Base-by-base conservation (phyloP, 2,329 filamentous ascomycete genomes). In the Canariomyces notabilis region DNA sequence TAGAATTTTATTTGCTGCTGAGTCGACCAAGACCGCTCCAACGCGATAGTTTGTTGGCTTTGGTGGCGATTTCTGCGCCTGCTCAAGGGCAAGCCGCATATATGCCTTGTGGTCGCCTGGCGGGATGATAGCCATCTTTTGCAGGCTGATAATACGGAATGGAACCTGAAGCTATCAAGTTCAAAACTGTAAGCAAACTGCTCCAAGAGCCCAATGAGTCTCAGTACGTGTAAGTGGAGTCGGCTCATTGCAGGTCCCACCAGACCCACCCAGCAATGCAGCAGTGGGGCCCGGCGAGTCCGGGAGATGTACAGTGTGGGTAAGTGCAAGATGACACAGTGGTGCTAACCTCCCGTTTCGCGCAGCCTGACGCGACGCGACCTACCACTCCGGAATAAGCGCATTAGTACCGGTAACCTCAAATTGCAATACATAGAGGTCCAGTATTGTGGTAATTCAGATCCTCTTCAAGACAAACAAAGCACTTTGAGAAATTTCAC, bases 41-140 rank as follows among this genome's bases (percentile, higher is more conserved):
- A 98, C 90, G 49, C 91, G 82, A 71, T 89, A 98, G 66, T 97
- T 97, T 42, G 88, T 89, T 2, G 90, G 85, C 59, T 85, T 89
- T 21, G 89, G 88, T 2, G 88, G 87, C 9, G 90, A 95, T 53
- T 85, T 77, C 29, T 77, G 75, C 11, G 93, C 90, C 52, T 89
- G 74, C n/a, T 75, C 69, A 47, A 97, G 78, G 31, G 89, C 89
- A 46, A 84, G 71, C 44, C 72, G 76, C 72, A 97, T 85, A 61
- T 71, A 71, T 2, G 61, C 66, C 39, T 61, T 60, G 60, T 79
- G 76, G 46, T 76, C 67, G 23, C 63, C 67, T 6, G 64, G 53
- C 16, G 52, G 46, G 43, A 68, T 62, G 2, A 56, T 37, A 38
- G 44, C 37, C 50, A 47, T 57, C 18, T 33, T 46, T 33, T 29